These are phyloP conservation scores for Albophoma yamanashiensis DNA, from an alignment of 2,329 filamentous ascomycete genomes.

Conservation along the genomic window DNA sequence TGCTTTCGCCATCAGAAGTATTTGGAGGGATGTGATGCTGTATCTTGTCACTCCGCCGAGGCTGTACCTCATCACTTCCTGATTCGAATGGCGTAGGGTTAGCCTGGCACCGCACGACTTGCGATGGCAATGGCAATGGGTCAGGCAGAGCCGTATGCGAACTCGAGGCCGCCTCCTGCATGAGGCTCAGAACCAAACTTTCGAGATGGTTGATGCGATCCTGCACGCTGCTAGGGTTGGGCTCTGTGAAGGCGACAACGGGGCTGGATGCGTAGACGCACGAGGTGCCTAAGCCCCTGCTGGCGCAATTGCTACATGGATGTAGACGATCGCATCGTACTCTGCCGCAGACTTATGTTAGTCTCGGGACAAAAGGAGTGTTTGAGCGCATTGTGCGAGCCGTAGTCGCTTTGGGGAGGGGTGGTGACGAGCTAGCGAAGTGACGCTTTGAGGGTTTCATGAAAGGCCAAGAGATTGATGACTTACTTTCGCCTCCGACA, in stretches of 20 bases:
- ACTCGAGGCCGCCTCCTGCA: not conserved
- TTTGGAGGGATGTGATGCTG: not conserved
- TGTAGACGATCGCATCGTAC: not conserved
- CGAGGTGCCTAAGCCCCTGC: not conserved
- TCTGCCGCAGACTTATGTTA: not conserved
- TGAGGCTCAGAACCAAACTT: not conserved
- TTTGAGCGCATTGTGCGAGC: no score
- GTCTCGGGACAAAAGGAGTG: not conserved
- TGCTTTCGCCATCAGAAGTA: not conserved
- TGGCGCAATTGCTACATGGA: not conserved
- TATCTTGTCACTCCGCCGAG: not conserved
- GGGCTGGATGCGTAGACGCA: not conserved
- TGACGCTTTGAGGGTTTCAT: no score
- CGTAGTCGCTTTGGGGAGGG: no score
- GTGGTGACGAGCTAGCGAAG: no score
- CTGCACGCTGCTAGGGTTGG: not conserved
- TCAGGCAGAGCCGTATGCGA: not conserved
- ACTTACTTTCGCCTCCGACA: not conserved
- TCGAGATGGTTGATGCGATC: not conserved
- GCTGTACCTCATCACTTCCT: not conserved
- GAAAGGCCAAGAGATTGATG: not conserved
- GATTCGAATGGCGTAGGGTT: not conserved
- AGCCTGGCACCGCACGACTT: not conserved
- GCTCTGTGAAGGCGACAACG: not conserved
- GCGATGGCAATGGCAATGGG: not conserved